Conservation (phyloP, 768 basidiomycete genomes). For the Lyophyllum decastes region DNA sequence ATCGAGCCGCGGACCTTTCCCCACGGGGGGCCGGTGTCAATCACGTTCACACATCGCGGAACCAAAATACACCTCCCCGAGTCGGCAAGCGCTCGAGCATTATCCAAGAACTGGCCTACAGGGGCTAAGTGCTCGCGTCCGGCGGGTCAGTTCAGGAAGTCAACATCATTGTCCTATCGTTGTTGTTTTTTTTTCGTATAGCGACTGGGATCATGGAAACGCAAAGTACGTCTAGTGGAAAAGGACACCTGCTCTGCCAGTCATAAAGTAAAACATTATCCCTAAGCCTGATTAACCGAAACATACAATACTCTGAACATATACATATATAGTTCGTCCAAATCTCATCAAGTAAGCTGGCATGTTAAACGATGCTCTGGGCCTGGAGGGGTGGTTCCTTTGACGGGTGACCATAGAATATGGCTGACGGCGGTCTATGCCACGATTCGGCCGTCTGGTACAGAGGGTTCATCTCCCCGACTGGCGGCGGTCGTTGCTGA, state of each 20-base stretch:
- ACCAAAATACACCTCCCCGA: not conserved
- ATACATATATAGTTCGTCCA: not conserved
- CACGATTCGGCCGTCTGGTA: slow-evolving; percentile 12
- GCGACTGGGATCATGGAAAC: no score
- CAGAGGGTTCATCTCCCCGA: slow-evolving; percentile 10
- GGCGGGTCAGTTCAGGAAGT: no score
- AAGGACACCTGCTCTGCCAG: no score
- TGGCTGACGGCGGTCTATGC: slow-evolving; percentile 14
- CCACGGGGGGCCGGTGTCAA: not conserved
- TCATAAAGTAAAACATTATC: no score
- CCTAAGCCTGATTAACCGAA: no score
- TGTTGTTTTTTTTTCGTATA: no score
- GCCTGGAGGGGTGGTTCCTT: slow-evolving; percentile 2
- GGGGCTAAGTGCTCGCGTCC: no score
- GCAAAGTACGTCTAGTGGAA: no score
- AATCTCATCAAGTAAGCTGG: not conserved
- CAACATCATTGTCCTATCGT: no score
- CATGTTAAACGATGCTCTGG: not conserved
- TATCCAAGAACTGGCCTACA: no score
- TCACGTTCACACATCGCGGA: no score
- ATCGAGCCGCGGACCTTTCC: not conserved
- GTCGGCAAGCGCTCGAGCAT: no score
- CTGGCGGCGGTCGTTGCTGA: not conserved
- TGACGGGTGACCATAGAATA: slow-evolving; percentile 1
- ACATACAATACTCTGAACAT: not conserved